phyloP scores from a whole-genome alignment of 306 rosid species.

The Begonia loranthoides region DNA sequence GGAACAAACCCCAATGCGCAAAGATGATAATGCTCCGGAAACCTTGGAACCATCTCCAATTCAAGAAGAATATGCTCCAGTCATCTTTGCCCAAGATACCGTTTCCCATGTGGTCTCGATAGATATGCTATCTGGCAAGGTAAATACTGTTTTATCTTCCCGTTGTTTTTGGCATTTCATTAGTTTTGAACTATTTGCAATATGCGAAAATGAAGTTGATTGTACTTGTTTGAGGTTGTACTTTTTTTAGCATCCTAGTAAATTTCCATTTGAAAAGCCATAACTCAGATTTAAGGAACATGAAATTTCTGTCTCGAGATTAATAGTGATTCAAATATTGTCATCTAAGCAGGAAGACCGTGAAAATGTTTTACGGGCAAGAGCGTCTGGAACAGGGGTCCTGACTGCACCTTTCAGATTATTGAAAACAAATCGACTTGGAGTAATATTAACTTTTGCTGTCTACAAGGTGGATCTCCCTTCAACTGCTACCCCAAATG shows the following conservation, averaged over 20 bases:
- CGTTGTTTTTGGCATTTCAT: too few species aligned
- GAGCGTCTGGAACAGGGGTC: conserved; percentile 91
- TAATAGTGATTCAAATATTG: too few species aligned
- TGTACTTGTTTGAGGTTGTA: too few species aligned
- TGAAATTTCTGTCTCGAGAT: too few species aligned
- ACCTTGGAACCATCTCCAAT: conserved; percentile 60
- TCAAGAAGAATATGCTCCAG: conserved; percentile 95
- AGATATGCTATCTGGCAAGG: conserved; percentile 82
- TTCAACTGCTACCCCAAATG: conserved; percentile 79
- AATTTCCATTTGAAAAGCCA: too few species aligned
- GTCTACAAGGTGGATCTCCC: conserved; percentile 85
- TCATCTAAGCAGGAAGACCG: conserved; percentile 58
- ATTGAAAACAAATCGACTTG: conserved; percentile 79
- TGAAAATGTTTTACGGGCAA: conserved; percentile 71
- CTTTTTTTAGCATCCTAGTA: too few species aligned
- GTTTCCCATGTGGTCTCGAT: conserved; percentile 80
- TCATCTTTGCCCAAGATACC: conserved; percentile 94
- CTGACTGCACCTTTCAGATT: conserved; percentile 85
- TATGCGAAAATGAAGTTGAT: too few species aligned
- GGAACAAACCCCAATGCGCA: conserved; percentile 66
- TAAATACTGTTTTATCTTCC: conserved; percentile 12
- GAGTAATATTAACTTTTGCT: conserved; percentile 91
- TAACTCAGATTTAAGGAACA: too few species aligned
- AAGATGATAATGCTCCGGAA: conserved; percentile 61
- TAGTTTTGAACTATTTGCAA: too few species aligned